These are phyloP conservation scores for Diplodia scrobiculata DNA, from an alignment of 2,329 filamentous ascomycete genomes.

Conservation along the genomic window DNA sequence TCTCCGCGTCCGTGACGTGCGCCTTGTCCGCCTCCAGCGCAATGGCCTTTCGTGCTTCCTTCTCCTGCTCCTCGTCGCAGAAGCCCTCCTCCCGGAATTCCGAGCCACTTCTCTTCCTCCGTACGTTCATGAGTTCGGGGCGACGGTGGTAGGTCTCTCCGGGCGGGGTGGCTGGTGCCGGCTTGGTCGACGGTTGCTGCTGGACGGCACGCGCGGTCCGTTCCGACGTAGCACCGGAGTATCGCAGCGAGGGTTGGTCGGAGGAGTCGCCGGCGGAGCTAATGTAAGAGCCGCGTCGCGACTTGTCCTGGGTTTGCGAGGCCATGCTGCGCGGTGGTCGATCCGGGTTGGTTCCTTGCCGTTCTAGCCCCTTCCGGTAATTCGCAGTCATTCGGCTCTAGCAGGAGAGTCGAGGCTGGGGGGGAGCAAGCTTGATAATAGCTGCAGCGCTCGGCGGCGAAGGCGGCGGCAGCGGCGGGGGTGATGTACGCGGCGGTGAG, in stretches of 20 bases:
- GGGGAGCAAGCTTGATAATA: conserved; percentile 30
- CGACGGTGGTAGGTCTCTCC: conserved; percentile 27
- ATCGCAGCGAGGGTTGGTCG: conserved; percentile 23
- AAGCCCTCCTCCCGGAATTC: conserved; percentile 25
- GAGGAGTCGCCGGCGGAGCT: conserved; percentile 19
- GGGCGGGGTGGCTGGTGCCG: not conserved
- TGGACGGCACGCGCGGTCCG: conserved; percentile 8
- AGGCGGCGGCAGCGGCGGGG: conserved; percentile 7
- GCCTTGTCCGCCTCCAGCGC: conserved; percentile 31
- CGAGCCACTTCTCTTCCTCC: conserved; percentile 28
- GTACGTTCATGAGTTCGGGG: conserved; percentile 27
- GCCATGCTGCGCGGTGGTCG: conserved; percentile 21
- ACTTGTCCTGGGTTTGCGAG: conserved; percentile 30
- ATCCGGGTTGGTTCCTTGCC: conserved; percentile 21
- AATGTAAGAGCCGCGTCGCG: conserved; percentile 27
- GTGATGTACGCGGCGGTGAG: conserved; percentile 37
- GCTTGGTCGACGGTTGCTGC: not conserved
- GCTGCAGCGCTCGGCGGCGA: too few species aligned
- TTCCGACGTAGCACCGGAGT: conserved; percentile 4
- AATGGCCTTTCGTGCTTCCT: conserved; percentile 27
- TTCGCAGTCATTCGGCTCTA: conserved; percentile 23
- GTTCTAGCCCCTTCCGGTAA: conserved; percentile 29
- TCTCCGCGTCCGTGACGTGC: conserved; percentile 33
- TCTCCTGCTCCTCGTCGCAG: conserved; percentile 33
- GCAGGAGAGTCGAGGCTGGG: not conserved